phyloP scores from a whole-genome alignment of 768 basidiomycete genomes.

The Russula brevipes region DNA sequence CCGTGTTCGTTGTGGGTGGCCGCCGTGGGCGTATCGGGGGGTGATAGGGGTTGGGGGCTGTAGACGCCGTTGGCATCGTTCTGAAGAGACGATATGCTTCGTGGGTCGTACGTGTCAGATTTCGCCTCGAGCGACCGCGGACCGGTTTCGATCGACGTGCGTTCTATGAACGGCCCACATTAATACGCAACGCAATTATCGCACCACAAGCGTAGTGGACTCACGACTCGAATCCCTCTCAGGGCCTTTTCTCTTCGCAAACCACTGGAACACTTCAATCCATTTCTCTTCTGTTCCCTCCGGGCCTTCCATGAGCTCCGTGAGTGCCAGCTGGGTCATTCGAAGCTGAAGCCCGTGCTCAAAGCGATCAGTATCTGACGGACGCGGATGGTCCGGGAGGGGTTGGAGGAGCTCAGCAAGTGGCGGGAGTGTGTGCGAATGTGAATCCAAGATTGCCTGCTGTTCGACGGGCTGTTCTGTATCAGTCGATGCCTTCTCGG shows the following conservation, averaged over 20 bases:
- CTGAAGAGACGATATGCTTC: neutral
- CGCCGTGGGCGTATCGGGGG: neutral
- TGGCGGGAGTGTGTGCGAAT: conserved; percentile 36
- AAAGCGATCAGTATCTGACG: conserved; percentile 56
- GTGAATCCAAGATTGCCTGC: conserved; percentile 31
- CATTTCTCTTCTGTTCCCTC: conserved; percentile 77
- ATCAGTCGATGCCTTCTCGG: conserved; percentile 11
- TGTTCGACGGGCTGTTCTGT: conserved; percentile 6
- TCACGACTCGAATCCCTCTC: conserved; percentile 25
- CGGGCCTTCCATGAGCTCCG: conserved; percentile 79
- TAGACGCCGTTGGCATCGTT: conserved; percentile 4
- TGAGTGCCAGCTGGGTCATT: conserved; percentile 77
- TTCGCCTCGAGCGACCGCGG: conserved; percentile 18
- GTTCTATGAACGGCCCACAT: conserved; percentile 3
- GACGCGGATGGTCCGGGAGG: conserved; percentile 43
- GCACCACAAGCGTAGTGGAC: neutral
- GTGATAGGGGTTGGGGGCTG: neutral
- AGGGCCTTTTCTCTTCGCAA: conserved; percentile 55
- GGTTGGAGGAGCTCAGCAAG: conserved; percentile 42
- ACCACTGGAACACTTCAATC: conserved; percentile 83
- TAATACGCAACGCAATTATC: neutral
- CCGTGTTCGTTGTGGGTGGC: conserved; percentile 7
- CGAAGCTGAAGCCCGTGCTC: conserved; percentile 78
- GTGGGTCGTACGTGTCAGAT: conserved; percentile 5
- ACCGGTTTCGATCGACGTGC: conserved; percentile 22